Evolutionary conservation across 257 asterid species (phyloP).

Genomic region (Solanum pennellii): DNA sequence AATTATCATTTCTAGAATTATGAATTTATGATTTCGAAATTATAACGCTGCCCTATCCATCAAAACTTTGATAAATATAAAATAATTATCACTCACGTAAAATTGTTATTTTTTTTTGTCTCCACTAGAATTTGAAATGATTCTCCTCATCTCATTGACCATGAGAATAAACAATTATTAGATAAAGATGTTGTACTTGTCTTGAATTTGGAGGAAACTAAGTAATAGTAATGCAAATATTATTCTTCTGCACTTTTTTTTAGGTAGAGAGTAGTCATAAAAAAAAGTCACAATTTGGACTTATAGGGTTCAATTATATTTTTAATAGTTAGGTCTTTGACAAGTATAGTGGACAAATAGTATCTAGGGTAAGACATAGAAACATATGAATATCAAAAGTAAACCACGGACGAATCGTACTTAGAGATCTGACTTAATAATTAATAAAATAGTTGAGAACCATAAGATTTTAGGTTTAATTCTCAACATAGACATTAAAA

Average conservation of each 20-base stretch:
- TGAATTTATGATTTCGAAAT: background rate
- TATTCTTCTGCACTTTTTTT: background rate
- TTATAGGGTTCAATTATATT: background rate
- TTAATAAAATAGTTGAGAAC: too few relatives aligned
- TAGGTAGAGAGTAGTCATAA: background rate
- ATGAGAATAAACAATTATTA: background rate
- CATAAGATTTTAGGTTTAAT: too few relatives aligned
- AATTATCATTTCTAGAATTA: background rate
- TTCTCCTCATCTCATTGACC: background rate
- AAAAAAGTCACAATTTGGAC: background rate
- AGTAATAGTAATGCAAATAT: background rate
- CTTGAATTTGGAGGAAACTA: background rate
- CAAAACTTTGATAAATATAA: background rate
- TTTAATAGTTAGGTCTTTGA: background rate
- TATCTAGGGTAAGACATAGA: background rate
- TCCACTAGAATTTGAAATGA: background rate
- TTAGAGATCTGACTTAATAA: background rate
- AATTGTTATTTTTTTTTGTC: background rate
- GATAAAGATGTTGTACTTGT: background rate
- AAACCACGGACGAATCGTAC: background rate
- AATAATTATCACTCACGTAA: background rate
- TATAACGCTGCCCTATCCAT: accelerated
- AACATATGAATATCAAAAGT: background rate
- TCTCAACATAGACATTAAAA: background rate
- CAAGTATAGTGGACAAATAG: background rate